Conservation (phyloP, 306 rosid genomes). For the Corylus avellana region DNA sequence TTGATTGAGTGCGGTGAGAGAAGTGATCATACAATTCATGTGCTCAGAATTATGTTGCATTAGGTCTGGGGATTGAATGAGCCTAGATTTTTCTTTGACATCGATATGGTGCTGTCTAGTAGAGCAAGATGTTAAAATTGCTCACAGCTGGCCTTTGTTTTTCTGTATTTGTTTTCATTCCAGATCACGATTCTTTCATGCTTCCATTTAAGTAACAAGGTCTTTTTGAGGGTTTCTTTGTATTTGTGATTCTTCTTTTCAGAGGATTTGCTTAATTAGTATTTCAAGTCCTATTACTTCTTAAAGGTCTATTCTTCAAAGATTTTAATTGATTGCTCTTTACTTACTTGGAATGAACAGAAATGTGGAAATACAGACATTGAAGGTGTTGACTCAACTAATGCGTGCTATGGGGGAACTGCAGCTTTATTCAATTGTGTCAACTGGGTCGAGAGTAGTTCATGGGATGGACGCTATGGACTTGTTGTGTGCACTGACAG, state of each 20-base stretch:
- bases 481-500: slow-evolving; percentile 98
- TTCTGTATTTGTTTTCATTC: slow-evolving; percentile 17
- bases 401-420: slow-evolving; percentile 99
- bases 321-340: slow-evolving; percentile 1
- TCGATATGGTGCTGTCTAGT: slow-evolving; percentile 8
- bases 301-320: not conserved
- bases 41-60: not conserved
- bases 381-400: slow-evolving; percentile 93
- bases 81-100: not conserved
- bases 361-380: slow-evolving; percentile 85
- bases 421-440: slow-evolving; percentile 97
- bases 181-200: slow-evolving; percentile 7
- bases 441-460: slow-evolving; percentile 97
- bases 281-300: not conserved
- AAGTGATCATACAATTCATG: not conserved
- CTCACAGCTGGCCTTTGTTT: slow-evolving; percentile 11
- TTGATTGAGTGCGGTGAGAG: not conserved
- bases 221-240: not conserved
- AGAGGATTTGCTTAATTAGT: not conserved
- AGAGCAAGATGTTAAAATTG: slow-evolving; percentile 13
- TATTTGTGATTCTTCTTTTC: not conserved
- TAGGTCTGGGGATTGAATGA: not conserved
- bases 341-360: slow-evolving; percentile 52
- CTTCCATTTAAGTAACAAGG: not conserved
- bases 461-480: slow-evolving; percentile 99